phyloP scores from a whole-genome alignment of 495 filamentous ascomycete species.

The Aspergillus incahuasiensis region DNA sequence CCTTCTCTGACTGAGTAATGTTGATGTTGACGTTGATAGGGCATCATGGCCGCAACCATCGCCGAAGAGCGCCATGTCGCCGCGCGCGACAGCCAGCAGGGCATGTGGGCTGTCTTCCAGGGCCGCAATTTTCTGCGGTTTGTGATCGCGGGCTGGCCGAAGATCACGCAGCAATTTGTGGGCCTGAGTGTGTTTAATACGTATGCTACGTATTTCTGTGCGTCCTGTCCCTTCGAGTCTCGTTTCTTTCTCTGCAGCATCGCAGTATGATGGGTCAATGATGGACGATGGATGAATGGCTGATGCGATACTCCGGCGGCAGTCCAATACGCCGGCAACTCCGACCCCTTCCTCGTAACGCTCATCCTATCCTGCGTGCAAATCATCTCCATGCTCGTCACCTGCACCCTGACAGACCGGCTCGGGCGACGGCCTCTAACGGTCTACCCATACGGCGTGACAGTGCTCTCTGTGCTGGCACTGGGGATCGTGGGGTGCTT shows the following conservation, averaged over 20 bases:
- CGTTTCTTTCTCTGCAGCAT: background rate
- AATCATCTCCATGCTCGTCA: constrained; percentile 33
- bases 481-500: constrained; percentile 41
- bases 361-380: constrained; percentile 40
- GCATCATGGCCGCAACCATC: constrained; percentile 30
- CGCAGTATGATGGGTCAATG: too few relatives aligned
- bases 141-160: constrained; percentile 39
- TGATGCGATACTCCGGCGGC: background rate
- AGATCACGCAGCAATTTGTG: constrained; percentile 41
- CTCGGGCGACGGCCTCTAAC: constrained; percentile 38
- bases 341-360: constrained; percentile 39
- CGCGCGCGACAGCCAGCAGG: constrained; percentile 24
- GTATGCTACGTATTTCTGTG: constrained; percentile 38
- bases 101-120: constrained; percentile 30
- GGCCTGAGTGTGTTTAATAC: constrained; percentile 40
- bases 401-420: constrained; percentile 27
- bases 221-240: constrained; percentile 13
- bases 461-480: constrained; percentile 30
- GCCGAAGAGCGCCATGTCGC: constrained; percentile 28
- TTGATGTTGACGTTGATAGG: too few relatives aligned
- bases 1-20: too few relatives aligned
- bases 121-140: constrained; percentile 37
- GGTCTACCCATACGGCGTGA: constrained; percentile 35
- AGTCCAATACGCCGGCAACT: constrained; percentile 39
- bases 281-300: too few relatives aligned